Conservation (phyloP, 371 early-diverging fungal genomes). For the Gilbertella persicaria region DNA sequence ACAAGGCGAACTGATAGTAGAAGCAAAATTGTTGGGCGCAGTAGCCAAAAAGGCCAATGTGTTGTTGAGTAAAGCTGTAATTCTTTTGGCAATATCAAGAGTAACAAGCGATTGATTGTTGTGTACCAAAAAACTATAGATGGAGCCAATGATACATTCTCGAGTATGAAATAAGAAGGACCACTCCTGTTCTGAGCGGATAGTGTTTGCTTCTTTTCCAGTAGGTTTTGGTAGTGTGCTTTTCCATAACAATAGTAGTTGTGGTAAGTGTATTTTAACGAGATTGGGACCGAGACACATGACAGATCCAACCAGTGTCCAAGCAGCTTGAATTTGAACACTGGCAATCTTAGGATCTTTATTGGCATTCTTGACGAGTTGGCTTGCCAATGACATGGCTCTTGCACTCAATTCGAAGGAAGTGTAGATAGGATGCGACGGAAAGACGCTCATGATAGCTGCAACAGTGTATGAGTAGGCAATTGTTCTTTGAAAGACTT, state of each 20-base stretch:
- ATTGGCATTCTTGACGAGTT: conserved; percentile 66
- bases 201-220: conserved; percentile 57
- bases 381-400: conserved; percentile 75
- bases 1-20: conserved; percentile 45
- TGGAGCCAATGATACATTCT: conserved; percentile 72
- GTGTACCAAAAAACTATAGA: conserved; percentile 73
- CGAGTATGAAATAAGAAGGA: conserved; percentile 64
- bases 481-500: conserved; percentile 57
- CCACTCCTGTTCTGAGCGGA: conserved; percentile 71
- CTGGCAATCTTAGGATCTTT: conserved; percentile 63
- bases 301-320: conserved; percentile 77
- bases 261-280: conserved; percentile 80
- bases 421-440: conserved; percentile 68
- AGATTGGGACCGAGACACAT: conserved; percentile 84
- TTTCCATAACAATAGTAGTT: conserved; percentile 75
- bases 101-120: conserved; percentile 69
- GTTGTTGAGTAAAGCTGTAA: conserved; percentile 79
- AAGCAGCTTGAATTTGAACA: conserved; percentile 77
- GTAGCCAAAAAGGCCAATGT: conserved; percentile 66
- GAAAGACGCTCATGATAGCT: conserved; percentile 73
- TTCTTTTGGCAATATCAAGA: conserved; percentile 79
- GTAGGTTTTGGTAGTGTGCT: conserved; percentile 66
- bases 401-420: conserved; percentile 76
- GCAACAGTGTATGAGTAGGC: conserved; percentile 72
- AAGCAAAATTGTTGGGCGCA: conserved; percentile 55